These are phyloP conservation scores for Rutstroemia sp. DNA, from an alignment of 2,329 filamentous ascomycete genomes.

Conservation along the genomic window DNA sequence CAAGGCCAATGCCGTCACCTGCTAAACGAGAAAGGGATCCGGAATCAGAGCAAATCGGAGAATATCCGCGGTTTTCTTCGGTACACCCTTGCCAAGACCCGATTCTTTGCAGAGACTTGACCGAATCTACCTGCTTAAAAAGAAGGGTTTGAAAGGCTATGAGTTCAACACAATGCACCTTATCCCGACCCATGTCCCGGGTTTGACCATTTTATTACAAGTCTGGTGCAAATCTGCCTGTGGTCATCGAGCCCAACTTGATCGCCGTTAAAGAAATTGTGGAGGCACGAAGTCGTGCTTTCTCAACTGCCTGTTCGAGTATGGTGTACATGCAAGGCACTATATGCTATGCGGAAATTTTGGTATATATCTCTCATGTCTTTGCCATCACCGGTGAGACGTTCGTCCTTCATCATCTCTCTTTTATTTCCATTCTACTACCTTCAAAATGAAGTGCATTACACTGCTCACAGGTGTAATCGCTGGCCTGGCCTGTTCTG, in stretches of 20 bases:
- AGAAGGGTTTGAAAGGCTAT: too few relatives aligned
- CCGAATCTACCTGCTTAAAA: neutral
- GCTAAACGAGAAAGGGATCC: neutral
- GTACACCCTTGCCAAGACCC: neutral
- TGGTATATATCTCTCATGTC: neutral
- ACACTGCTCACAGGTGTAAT: conserved; percentile 3
- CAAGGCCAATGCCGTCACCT: neutral
- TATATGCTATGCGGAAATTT: neutral
- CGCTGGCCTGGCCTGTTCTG: neutral
- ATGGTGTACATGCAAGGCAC: conserved; percentile 3
- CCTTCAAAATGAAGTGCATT: conserved; percentile 7
- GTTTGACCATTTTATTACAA: neutral
- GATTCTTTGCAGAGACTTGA: neutral
- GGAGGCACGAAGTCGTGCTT: neutral
- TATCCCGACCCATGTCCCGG: neutral
- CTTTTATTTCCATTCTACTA: neutral
- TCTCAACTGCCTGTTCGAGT: conserved; percentile 8
- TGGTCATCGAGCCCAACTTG: neutral
- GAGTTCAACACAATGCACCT: too few relatives aligned
- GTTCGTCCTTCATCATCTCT: neutral
- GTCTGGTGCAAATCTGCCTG: neutral
- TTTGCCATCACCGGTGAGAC: neutral
- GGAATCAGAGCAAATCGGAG: neutral
- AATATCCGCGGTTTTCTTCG: too few relatives aligned
- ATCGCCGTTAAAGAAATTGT: neutral